A percentile compares a stretch with the other conserved stretches of the same genome.
Evolutionary conservation across 2,329 filamentous ascomycete genomes (phyloP).

Genomic region (Pseudogymnoascus sp.): DNA sequence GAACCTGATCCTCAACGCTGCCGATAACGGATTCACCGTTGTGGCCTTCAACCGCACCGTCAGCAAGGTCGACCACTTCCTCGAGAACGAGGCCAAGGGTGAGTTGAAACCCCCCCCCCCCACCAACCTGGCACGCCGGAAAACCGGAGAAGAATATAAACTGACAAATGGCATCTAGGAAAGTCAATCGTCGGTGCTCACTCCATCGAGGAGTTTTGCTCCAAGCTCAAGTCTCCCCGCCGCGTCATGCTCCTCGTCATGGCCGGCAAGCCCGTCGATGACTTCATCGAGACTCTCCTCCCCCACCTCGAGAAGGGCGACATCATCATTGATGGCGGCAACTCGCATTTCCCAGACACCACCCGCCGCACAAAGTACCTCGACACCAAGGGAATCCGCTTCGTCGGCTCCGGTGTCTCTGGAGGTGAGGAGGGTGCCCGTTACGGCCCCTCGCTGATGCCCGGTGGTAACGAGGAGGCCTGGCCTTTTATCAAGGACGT

Average conservation of each 20-base stretch:
- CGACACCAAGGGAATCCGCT: slow-evolving; percentile 76
- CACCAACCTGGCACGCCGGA: neutral
- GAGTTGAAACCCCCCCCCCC: slow-evolving; percentile 18
- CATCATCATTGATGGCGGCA: slow-evolving; percentile 98
- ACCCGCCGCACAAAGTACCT: slow-evolving; percentile 95
- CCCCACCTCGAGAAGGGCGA: slow-evolving; percentile 76
- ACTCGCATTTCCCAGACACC: slow-evolving; percentile 98
- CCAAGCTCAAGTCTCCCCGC: slow-evolving; percentile 94
- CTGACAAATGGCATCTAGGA: slow-evolving; percentile 38
- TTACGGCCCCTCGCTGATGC: slow-evolving; percentile 96
- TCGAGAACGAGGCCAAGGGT: slow-evolving; percentile 83
- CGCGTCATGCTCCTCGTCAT: slow-evolving; percentile 98
- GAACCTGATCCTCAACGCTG: slow-evolving; percentile 85
- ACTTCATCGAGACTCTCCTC: slow-evolving; percentile 95
- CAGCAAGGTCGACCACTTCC: slow-evolving; percentile 92
- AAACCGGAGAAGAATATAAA: slow-evolving; percentile 32
- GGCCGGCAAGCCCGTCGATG: slow-evolving; percentile 94
- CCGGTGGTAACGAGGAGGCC: slow-evolving; percentile 94
- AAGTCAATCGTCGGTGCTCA: slow-evolving; percentile 93
- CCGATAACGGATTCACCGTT: slow-evolving; percentile 90
- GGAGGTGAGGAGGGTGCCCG: slow-evolving; percentile 99
- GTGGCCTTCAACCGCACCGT: slow-evolving; percentile 98
- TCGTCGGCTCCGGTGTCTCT: slow-evolving; percentile 94
- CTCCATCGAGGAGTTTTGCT: slow-evolving; percentile 85
- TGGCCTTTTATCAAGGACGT: slow-evolving; percentile 99